Evolutionary conservation across 1,139 yeast genomes (phyloP), one percentile per base, ranked within the genome.

Genomic region (Scheffersomyces titani): DNA sequence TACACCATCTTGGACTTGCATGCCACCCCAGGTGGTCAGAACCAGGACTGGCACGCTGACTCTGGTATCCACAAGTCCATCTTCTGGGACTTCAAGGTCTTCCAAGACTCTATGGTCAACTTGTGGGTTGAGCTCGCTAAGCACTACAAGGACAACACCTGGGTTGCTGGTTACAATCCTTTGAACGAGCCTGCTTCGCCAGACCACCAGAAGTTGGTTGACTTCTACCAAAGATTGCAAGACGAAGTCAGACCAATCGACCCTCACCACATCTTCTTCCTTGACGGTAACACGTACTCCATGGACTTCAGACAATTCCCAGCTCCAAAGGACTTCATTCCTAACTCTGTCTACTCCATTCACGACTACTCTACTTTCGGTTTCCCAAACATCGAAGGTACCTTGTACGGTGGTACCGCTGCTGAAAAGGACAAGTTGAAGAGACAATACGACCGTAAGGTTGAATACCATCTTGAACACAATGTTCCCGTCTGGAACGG

Each of bases 401-500:
- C 68, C 9, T 67, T 70, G 48, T 76, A 74, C 62, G 51, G 62
- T 47, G 81, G 82, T 13, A 64, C 71, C 19, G 66, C 57, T 1
- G 75, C 66, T 20, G 74, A 79, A 59, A 62, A 63, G 52, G 66
- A 60, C 45, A 75, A 74, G 61, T 61, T 80, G 54, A 64, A 67
- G 57, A 58, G 56, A 24, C 79, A 73, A 59, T 80, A 76, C 62
- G 69, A 72, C 51, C 66, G 82, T 52, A 80, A 80, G 62, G 65
- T 79, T 56, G 76, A 77, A 61, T 77, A 73, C 64, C 77, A 77
- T 80, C 54, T 30, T 19, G 58, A 54, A 73, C 61, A 60, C 51
- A 65, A 71, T 19, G 80, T 78, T 5, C 83, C 83, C 3, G 82
- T 79, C n/a, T 80, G 83, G 83, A 79, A 79, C 61, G 83, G 84